These are phyloP conservation scores for Kodamaea suecica DNA, from an alignment of 1,139 yeast species.

Conservation along the genomic window DNA sequence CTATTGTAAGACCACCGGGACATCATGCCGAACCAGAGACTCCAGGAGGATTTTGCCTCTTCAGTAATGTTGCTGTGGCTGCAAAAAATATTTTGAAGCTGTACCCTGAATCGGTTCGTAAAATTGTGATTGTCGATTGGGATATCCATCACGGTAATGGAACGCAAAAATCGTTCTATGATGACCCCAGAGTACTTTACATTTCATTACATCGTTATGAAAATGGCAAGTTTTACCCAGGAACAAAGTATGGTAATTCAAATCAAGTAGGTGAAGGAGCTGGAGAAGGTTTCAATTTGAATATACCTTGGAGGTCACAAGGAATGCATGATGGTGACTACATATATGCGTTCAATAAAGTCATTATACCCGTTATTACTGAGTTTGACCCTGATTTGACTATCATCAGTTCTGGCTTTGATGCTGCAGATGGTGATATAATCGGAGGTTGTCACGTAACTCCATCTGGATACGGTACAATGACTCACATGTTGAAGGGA, in stretches of 20 bases:
- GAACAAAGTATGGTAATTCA: conserved; percentile 76
- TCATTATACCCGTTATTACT: conserved; percentile 83
- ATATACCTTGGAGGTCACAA: conserved; percentile 91
- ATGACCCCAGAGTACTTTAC: conserved; percentile 88
- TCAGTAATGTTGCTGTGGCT: conserved; percentile 96
- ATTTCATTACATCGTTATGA: conserved; percentile 91
- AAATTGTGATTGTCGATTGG: conserved; percentile 89
- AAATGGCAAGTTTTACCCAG: conserved; percentile 90
- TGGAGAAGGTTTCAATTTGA: conserved; percentile 84
- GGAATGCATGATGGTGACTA: conserved; percentile 98
- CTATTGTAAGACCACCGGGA: conserved; percentile 98
- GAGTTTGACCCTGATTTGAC: conserved; percentile 94
- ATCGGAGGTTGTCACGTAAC: conserved; percentile 97
- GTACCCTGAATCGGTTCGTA: conserved; percentile 86
- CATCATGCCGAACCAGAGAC: conserved; percentile 98
- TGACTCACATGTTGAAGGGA: conserved; percentile 89
- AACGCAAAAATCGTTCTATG: conserved; percentile 86
- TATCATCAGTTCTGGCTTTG: conserved; percentile 92
- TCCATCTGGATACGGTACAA: conserved; percentile 93
- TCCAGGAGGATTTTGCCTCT: conserved; percentile 96
- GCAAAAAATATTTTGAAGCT: conserved; percentile 78
- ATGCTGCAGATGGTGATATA: conserved; percentile 97
- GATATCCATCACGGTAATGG: conserved; percentile 99
- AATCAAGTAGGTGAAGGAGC: conserved; percentile 78
- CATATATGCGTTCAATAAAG: conserved; percentile 82